These are phyloP conservation scores for Thamnidium elegans DNA, from an alignment of 192 early-diverging fungal species.

Conservation along the genomic window DNA sequence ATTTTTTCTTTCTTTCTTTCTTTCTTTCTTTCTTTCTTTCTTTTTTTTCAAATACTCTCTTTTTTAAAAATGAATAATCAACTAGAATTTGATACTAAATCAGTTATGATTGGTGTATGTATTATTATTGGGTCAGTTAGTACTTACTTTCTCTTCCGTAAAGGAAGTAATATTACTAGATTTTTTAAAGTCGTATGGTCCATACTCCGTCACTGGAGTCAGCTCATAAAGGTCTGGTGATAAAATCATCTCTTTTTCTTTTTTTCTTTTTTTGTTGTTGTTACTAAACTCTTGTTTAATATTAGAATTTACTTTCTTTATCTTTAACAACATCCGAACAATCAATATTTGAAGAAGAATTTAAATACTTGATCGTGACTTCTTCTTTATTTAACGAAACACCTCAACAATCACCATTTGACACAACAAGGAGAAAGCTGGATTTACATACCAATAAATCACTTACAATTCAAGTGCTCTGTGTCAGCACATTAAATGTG, in stretches of 20 bases:
- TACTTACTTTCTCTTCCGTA: no score
- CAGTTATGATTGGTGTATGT: no score
- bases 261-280: no score
- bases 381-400: constrained; percentile 50
- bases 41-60: neutral
- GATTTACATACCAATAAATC: no score
- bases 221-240: neutral
- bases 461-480: neutral
- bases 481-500: neutral
- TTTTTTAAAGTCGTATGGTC: no score
- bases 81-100: no score
- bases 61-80: neutral
- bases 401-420: neutral
- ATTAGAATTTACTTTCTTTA: constrained; percentile 41
- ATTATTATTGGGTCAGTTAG: no score
- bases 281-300: neutral
- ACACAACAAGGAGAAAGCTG: no score
- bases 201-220: no score
- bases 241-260: neutral
- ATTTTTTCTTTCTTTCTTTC: neutral
- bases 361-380: constrained; percentile 57
- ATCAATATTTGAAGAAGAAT: constrained; percentile 54
- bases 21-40: neutral
- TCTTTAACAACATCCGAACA: constrained; percentile 48
- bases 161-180: no score